Evolutionary conservation across 768 basidiomycete genomes (phyloP), one percentile per base, ranked within the genome.

Genomic region (Trametes villosa): DNA sequence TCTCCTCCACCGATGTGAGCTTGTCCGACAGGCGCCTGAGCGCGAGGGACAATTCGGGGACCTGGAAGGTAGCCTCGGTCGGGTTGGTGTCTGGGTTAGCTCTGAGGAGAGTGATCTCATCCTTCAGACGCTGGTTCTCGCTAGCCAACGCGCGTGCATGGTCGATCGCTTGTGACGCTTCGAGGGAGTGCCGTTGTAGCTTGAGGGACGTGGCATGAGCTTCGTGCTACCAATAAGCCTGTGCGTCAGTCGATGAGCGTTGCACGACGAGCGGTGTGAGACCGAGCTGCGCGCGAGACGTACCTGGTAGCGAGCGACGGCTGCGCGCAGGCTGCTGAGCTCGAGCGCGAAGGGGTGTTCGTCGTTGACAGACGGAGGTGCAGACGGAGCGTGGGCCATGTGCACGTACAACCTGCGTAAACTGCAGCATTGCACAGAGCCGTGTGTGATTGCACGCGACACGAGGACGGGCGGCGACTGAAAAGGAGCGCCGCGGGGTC

Each of bases 1-100:
- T 69, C 12, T 79, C 72, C 69, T 92, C 91, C 0, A 87, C 85
- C 11, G 81, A 68, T 0, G 80, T 77, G 20, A 92, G 80, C 71
- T 92, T 87, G 68, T 90, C 86, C 3, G 84, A 87, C 31, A 90
- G 76, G 22, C 81, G 82, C 8, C 90, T 81, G 27, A 91, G 79
- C 0, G 88, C 84, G 9, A 92, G 80, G 0, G 88, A 86, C 52
- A 92, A 79, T 58, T 92, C 77, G 17, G 78, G 72, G 1, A 78
- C 76, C 56, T 79, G 79, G 4, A 74, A 62, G 7, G 73, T 65
- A 29, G 77, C 74, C 7, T 77, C 75, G 50, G 75, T 76, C 0
- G 73, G 74, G 8, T 78, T 71, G 4, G 75, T 69, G 48, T 83
- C 80, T 17, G 87, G 83, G 61, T 82, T 70, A 0, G 81, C 77